phyloP scores from a whole-genome alignment of 345 rosid genomes.

The Bretschneidera sinensis region DNA sequence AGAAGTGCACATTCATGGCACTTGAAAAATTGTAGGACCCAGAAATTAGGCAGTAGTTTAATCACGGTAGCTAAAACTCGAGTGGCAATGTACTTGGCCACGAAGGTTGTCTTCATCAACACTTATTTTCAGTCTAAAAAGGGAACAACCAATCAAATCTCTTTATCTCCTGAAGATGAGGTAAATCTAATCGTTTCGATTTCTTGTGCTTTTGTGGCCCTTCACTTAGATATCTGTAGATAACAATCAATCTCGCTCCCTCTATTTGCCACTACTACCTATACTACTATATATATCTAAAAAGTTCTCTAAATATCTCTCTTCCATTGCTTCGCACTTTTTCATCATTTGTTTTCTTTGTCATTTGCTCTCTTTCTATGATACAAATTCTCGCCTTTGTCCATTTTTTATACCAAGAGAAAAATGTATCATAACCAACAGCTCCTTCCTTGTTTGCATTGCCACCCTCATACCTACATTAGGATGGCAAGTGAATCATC shows the following conservation, averaged over 20 bases:
- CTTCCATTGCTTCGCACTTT: constrained; percentile 7
- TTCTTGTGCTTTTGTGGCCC: constrained; percentile 69
- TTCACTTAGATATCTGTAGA: constrained; percentile 68
- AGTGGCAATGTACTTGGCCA: constrained; percentile 4
- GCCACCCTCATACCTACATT: constrained; percentile 72
- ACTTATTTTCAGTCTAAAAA: neutral
- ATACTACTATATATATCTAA: too few relatives aligned
- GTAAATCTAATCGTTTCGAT: constrained; percentile 62
- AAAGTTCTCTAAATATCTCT: constrained; percentile 20
- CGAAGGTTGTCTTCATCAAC: constrained; percentile 23
- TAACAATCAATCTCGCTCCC: constrained; percentile 27
- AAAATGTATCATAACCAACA: constrained; percentile 32
- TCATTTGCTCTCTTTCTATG: constrained; percentile 25
- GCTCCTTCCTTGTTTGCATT: constrained; percentile 58
- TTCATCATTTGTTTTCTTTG: constrained; percentile 23
- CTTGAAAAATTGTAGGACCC: neutral
- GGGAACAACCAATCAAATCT: constrained; percentile 2
- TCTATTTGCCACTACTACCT: too few relatives aligned
- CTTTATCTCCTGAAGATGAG: constrained; percentile 62
- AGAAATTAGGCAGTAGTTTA: neutral
- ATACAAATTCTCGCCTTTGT: constrained; percentile 23
- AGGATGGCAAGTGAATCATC: constrained; percentile 43
- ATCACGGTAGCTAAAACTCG: too few relatives aligned
- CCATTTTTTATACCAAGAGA: constrained; percentile 15
- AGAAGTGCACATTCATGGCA: neutral